phyloP scores from a whole-genome alignment of 495 filamentous ascomycete species.

The Aspergillus sclerotioniger region DNA sequence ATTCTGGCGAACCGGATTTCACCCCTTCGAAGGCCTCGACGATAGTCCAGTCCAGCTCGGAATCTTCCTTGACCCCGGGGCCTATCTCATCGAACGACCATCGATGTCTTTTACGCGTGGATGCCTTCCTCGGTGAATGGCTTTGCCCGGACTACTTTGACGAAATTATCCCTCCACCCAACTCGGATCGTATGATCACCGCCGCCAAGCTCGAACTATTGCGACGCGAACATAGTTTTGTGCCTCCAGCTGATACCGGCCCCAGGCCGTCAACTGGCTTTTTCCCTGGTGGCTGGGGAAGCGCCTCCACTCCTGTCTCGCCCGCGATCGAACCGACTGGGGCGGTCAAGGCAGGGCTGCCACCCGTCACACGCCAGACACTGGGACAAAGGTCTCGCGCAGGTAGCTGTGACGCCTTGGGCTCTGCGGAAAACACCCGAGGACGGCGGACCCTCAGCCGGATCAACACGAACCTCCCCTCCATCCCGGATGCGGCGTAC shows the following conservation, averaged over 20 bases:
- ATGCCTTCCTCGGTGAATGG: slow-evolving; percentile 96
- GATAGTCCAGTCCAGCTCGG: slow-evolving; percentile 8
- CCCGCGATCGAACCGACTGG: slow-evolving; percentile 26
- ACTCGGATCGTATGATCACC: slow-evolving; percentile 80
- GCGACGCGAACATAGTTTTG: slow-evolving; percentile 57
- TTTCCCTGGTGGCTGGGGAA: slow-evolving; percentile 65
- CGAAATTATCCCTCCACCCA: slow-evolving; percentile 83
- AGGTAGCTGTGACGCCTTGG: slow-evolving; percentile 29
- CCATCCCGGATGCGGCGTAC: slow-evolving; percentile 49
- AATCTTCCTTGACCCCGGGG: neutral
- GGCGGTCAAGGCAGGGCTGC: slow-evolving; percentile 17
- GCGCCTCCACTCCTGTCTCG: slow-evolving; percentile 22
- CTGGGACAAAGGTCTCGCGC: slow-evolving; percentile 30
- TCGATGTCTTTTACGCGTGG: slow-evolving; percentile 62
- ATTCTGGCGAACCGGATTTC: slow-evolving; percentile 30
- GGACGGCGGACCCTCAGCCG: slow-evolving; percentile 21
- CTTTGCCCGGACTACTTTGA: slow-evolving; percentile 90
- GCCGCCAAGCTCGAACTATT: slow-evolving; percentile 82
- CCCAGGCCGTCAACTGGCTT: slow-evolving; percentile 36
- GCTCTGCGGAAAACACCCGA: slow-evolving; percentile 15
- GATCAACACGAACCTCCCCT: slow-evolving; percentile 34
- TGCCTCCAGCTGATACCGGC: slow-evolving; percentile 26
- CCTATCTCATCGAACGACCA: slow-evolving; percentile 15
- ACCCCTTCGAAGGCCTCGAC: neutral
- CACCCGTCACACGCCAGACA: slow-evolving; percentile 12